Evolutionary conservation across 371 early-diverging fungal genomes (phyloP).

Genomic region (Blakeslea trispora): DNA sequence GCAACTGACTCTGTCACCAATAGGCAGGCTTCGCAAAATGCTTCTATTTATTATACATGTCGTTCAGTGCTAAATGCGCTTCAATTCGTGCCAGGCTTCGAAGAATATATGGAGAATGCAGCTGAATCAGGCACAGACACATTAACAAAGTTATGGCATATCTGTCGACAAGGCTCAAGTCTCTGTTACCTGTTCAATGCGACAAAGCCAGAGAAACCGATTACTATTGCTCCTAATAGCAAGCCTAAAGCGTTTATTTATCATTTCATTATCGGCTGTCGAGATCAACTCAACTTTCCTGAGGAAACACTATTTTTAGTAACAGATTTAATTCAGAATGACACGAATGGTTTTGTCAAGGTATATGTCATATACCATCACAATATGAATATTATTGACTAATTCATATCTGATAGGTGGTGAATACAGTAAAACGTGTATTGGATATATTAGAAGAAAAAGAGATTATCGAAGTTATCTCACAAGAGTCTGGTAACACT

Average conservation of each 20-base stretch:
- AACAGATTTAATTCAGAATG: constrained; percentile 85
- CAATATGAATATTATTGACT: neutral
- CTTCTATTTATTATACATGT: constrained; percentile 70
- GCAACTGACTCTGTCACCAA: constrained; percentile 37
- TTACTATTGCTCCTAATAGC: constrained; percentile 50
- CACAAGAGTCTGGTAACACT: constrained; percentile 18
- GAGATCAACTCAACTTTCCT: constrained; percentile 64
- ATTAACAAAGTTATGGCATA: constrained; percentile 82
- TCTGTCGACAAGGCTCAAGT: constrained; percentile 86
- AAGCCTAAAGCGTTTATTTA: constrained; percentile 83
- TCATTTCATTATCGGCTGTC: constrained; percentile 77
- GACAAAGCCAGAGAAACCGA: constrained; percentile 55
- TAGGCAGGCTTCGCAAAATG: constrained; percentile 34
- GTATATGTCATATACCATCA: constrained; percentile 47
- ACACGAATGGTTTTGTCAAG: constrained; percentile 94
- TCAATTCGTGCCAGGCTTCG: constrained; percentile 60
- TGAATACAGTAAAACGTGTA: constrained; percentile 37
- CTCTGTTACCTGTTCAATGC: constrained; percentile 84
- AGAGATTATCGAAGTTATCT: constrained; percentile 31
- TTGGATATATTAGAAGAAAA: constrained; percentile 35
- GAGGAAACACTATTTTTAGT: constrained; percentile 83
- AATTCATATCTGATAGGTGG: constrained; percentile 28
- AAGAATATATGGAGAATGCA: constrained; percentile 38
- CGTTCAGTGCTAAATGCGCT: constrained; percentile 61
- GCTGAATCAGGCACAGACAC: constrained; percentile 59